Percentiles rank a stretch among this genome's conserved stretches.
Conservation (phyloP, 2,329 filamentous ascomycete species). For the Ophiostoma quercus region DNA sequence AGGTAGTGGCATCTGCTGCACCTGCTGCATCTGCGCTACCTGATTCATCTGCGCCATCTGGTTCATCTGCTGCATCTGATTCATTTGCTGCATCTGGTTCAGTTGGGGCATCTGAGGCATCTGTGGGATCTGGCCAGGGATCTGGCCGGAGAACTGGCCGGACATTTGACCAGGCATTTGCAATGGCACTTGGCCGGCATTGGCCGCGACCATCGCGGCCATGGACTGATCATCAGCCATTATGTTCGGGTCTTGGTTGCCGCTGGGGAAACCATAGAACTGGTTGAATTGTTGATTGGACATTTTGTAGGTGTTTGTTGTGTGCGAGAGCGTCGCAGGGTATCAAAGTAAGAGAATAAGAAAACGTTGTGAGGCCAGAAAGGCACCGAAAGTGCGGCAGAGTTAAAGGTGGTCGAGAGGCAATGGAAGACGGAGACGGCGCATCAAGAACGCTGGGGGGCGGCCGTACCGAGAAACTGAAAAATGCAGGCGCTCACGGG, state of each 20-base stretch:
- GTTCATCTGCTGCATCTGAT: not conserved
- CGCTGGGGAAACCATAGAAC: conserved; percentile 25
- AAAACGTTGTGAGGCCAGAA: not conserved
- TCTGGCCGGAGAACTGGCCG: not conserved
- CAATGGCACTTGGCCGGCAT: not conserved
- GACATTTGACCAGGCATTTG: not conserved
- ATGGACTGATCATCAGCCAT: conserved; percentile 25
- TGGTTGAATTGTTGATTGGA: conserved; percentile 19
- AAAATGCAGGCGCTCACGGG: not conserved
- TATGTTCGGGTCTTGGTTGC: conserved; percentile 6
- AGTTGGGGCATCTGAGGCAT: not conserved
- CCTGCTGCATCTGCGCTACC: not conserved
- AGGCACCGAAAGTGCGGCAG: not conserved
- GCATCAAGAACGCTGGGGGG: not conserved
- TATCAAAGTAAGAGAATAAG: not conserved
- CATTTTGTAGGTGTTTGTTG: not conserved
- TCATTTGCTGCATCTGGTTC: not conserved
- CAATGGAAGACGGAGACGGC: not conserved
- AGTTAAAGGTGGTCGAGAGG: not conserved
- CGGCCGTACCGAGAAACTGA: not conserved
- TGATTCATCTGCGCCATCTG: not conserved
- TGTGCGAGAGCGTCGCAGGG: not conserved
- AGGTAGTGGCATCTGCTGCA: not conserved
- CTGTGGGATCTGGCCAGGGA: not conserved
- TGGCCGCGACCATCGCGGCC: conserved; percentile 28